Base-by-base conservation (phyloP, 805 yeast genomes). In the Brettanomyces custersianus region DNA sequence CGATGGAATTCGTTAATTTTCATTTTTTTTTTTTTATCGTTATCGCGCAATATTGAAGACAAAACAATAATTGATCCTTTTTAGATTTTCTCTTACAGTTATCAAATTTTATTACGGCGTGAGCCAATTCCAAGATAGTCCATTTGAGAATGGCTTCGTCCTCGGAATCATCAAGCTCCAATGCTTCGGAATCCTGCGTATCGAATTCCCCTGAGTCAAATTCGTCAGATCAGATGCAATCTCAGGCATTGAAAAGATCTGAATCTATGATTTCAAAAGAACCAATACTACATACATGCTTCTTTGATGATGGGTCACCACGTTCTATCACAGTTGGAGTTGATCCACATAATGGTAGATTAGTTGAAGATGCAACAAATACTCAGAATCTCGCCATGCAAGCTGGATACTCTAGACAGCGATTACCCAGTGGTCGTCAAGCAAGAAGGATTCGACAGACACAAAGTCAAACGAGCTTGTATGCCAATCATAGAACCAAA, bases 201-300 rank as follows among this genome's bases (percentile, higher is more conserved):
- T 20, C 33, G 11, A 17, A 19, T 30, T 12, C 33, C 13, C 33
- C 33, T n/a, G n/a, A n/a, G n/a, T n/a, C n/a, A n/a, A n/a, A n/a
- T n/a, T 30, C 24, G 17, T 20, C 33, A 19, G 33, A 30, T 5
- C 10, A 12, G 12, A n/a, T 17, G 20, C 20, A 23, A 6, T 19
- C 33, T n/a, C 33, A 30, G 24, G 24, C 17, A 7, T 20, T 30
- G 8, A 19, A 19, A n/a, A 18, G 33, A 13, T 30, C 33, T 6
- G 33, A 30, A 15, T 30, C 33, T 12, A 39, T 38, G 12, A 31
- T 41, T 8, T 43, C 52, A 3, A 49, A 53, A 33, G 54, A 51
- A 23, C 59, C 59, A 6, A 40, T 54, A 21, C 38, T 54, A 5
- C 59, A 54, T 37, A 29, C 34, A 5, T 21, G 34, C 21, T 35